These are phyloP conservation scores for Phylloporus sp. DNA, from an alignment of 768 basidiomycete genomes.

Conservation along the genomic window DNA sequence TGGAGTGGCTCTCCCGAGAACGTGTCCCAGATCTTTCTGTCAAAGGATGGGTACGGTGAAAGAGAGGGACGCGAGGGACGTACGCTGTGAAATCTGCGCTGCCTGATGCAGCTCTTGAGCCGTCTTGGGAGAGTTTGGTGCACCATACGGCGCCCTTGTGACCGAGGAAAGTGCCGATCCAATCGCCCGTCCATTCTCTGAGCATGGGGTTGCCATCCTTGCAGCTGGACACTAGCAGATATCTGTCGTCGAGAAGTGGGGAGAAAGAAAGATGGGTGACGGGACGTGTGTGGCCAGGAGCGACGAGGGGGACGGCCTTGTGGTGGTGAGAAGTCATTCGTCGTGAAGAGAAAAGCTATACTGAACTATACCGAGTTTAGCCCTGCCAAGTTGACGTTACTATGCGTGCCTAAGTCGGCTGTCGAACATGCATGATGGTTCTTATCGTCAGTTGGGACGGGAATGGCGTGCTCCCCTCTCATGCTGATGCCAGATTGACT, in stretches of 20 bases:
- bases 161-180: slow-evolving; percentile 91
- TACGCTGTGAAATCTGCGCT: slow-evolving; percentile 98
- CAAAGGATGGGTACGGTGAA: slow-evolving; percentile 6
- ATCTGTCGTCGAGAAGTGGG: slow-evolving; percentile 76
- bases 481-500: slow-evolving; percentile 1
- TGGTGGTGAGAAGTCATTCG: slow-evolving; percentile 56
- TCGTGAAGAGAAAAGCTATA: slow-evolving; percentile 31
- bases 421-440: too few species aligned
- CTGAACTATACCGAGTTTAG: too few species aligned
- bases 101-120: slow-evolving; percentile 82
- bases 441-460: background rate
- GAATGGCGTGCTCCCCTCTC: slow-evolving; percentile 23
- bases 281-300: slow-evolving; percentile 79
- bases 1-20: slow-evolving; percentile 82
- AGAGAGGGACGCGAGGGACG: slow-evolving; percentile 29
- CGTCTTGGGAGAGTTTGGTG: slow-evolving; percentile 84
- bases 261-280: slow-evolving; percentile 96
- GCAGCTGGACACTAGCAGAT: slow-evolving; percentile 91
- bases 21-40: slow-evolving; percentile 94
- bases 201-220: slow-evolving; percentile 99
- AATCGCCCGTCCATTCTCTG: slow-evolving; percentile 96
- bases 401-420: too few species aligned
- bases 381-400: too few species aligned
- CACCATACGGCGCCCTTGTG: slow-evolving; percentile 98
- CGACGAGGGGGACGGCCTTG: slow-evolving; percentile 75